Base-by-base conservation (phyloP, 345 rosid genomes). In the Pistacia vera region DNA sequence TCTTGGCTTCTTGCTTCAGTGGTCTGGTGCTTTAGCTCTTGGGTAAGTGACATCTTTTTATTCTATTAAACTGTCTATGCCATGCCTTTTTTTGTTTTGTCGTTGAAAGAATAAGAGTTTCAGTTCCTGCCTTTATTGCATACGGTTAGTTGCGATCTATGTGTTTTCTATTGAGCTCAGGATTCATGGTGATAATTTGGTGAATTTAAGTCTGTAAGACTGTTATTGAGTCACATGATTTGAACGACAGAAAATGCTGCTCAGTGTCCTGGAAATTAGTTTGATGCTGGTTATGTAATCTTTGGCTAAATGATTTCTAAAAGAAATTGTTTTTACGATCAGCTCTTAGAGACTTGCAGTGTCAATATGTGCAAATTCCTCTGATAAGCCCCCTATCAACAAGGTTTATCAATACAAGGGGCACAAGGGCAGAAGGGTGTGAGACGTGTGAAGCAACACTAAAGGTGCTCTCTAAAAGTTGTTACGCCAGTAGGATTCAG, bases 1-100 rank as follows among this genome's bases (percentile, higher is more conserved):
- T 75, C 91, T 96, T 4, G 98, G 98, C 14, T 93, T 96, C 88
- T 86, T 93, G 88, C 99, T 96, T 83, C 98, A 93, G 76, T 96
- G 98, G 98, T 96, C 98, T 0, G 99, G 97, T 63, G 98, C 99
- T 69, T 87, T 93, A 83, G 99, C 97, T 8, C 95, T 96, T 20
- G 99, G 97, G 99, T 93, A 82, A 82, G 93, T 78, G n/a, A 48
- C 2, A 0, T 64, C 49, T 81, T 8, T 67, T 59, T 74, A 16
- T 59, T 68, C 49, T 10, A 5, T 82, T 22, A 44, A 54, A 75
- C n/a, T 7, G 61, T 54, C 56, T 55, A 3, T 48, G 60, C 25
- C 36, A 25, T 0, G 22, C 30, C 49, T 78, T 18, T 2, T 46
- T 25, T 5, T 6, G 0, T 18, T 56, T 35, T 20, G 13, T 44